Base-by-base conservation (phyloP, 805 yeast species). In the Metschnikowia noctiluminum region DNA sequence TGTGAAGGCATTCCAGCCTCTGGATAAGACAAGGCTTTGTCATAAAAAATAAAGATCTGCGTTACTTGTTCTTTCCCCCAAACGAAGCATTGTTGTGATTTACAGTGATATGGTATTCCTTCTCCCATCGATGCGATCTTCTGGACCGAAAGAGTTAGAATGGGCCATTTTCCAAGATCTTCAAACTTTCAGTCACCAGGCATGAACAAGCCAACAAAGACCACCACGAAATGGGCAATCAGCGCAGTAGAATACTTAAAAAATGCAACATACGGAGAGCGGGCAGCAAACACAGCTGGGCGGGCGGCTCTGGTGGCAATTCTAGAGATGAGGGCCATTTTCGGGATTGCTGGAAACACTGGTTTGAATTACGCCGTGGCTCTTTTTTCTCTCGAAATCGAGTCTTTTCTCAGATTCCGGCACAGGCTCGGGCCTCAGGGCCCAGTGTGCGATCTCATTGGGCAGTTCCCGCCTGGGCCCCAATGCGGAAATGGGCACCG, bases 241-340 rank as follows among this genome's bases (percentile, higher is more conserved):
- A 4, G 21, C 21, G 21, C 4, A 21, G 21, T 21, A 21, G 21
- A 21, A 21, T 3, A 21, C n/a, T 14, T 8, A 6, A 37, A 34
- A 32, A 38, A 21, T 11, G 36, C n/a, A 34, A 71, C 76, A 62
- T 71, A 71, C 76, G 76, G 69, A 57, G 71, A 71, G 62, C 76
- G 74, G 46, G 66, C 57, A 53, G 74, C 74, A 65, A 70, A 56
- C 48, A 60, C 55, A 49, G 70, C 67, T 60, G 76, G 76, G 58
- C 76, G 74, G 46, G 62, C 59, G 53, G 73, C 71, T 66, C 69
- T 72, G 57, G 70, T 62, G 57, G 74, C 74, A 62, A 71, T 63
- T 69, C 72, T 72, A 64, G 67, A 66, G 56, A 73, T 65, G 65
- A 70, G 64, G 59, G 75, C 70, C 74, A 71, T 69, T 43, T 50